Base-by-base conservation (phyloP, 2,329 filamentous ascomycete genomes). In the Botrytis fragariae region DNA sequence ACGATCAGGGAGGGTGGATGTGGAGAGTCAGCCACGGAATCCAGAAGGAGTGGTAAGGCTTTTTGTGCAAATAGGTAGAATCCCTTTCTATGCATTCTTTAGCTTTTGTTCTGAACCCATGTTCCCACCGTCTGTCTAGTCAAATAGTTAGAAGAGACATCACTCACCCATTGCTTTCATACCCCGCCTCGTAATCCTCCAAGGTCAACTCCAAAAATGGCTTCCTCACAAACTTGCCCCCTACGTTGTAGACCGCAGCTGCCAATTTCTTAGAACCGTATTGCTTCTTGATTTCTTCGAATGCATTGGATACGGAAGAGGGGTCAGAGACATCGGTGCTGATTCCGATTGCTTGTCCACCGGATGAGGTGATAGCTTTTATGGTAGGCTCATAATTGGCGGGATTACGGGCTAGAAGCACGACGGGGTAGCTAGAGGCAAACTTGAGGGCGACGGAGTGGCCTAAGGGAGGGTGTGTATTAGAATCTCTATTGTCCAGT, bases 1-100 rank as follows among this genome's bases (percentile, higher is more conserved):
- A 97, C 92, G 79, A 97, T 91, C 32, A 97, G 84, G 0, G 92
- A 91, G 0, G 94, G 94, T 7, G 94, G 93, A 79, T 93, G 83
- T 45, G 87, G 84, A 61, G 84, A 83, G 0, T 82, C 81, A 48
- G 82, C 78, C 0, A 89, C 87, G 0, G 90, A 85, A 35, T 89
- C 86, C 2, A 95, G 86, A 1, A 97, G 87, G 1, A 91, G 85
- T 0, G 94, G 94, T 0, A 97, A 83, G 0, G 88, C 85, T 4
- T 86, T 85, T 81, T 95, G 90, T 0, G 93, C 89, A 81, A 97
- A 97, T 78, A 91, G 83, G 81, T 93, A 94, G 42, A 92, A 91
- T 20, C 93, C 93, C 39, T 74, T 77, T 60, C 78, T 79, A 70
- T 35, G 29, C 18, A 25, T 42, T 14, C 37, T 42, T 75, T 45